These are phyloP conservation scores for Xanthoparmelia taractica DNA, from an alignment of 495 filamentous ascomycete species.

Conservation along the genomic window DNA sequence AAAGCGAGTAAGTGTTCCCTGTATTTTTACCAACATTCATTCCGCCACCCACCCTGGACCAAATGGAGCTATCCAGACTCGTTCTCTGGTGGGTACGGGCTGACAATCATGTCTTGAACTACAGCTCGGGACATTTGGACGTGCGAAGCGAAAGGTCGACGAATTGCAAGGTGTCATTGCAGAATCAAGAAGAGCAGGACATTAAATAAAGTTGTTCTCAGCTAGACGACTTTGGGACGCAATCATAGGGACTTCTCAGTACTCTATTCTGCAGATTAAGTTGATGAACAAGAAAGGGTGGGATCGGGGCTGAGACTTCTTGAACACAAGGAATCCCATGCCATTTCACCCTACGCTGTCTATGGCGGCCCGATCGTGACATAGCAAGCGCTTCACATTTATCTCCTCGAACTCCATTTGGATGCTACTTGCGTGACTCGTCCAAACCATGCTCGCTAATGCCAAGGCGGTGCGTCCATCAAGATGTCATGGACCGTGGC, in stretches of 20 bases:
- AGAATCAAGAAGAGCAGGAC: conserved; percentile 76
- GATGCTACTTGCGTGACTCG: not conserved
- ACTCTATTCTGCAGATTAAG: not conserved
- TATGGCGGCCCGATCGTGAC: not conserved
- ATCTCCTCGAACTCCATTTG: not conserved
- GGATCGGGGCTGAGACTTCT: not conserved
- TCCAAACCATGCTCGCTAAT: not conserved
- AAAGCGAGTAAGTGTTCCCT: conserved; percentile 68
- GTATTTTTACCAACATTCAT: not conserved
- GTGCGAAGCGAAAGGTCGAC: conserved; percentile 98
- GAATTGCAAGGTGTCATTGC: conserved; percentile 96
- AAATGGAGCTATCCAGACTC: not conserved
- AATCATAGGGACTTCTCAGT: not conserved
- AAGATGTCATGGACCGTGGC: not conserved
- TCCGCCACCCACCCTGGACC: not conserved
- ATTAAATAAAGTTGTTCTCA: conserved; percentile 46
- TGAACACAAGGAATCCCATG: not conserved
- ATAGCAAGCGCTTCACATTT: not conserved
- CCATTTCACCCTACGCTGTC: not conserved
- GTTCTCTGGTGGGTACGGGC: not conserved
- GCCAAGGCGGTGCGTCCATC: not conserved
- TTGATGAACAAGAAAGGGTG: not conserved
- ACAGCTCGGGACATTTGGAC: conserved; percentile 90
- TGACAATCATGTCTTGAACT: conserved; percentile 12
- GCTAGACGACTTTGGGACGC: not conserved